Base-by-base conservation (phyloP, 345 rosid genomes). In the Boechera divaricarpa region DNA sequence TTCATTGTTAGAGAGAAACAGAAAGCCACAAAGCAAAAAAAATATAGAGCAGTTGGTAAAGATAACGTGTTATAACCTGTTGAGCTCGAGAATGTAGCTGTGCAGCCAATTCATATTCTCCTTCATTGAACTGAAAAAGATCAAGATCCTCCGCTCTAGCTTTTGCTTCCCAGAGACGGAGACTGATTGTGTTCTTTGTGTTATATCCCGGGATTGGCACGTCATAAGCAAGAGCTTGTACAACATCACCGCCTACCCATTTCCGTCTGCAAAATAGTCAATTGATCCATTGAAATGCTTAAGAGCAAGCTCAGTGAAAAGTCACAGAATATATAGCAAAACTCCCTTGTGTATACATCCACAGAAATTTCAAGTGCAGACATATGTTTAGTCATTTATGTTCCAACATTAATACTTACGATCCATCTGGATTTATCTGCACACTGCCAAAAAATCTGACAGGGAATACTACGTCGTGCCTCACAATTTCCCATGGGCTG, bases 91-190 rank as follows among this genome's bases (percentile, higher is more conserved):
- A 90, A 77, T 88, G 98, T 64, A 89, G 87, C 82, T 85, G 91
- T 31, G 93, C 89, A 55, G 99, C 95, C 77, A 97, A 83, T 80
- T 89, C 98, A 84, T 88, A 92, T 65, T 95, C 91, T 73, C 99
- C 99, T 83, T 92, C 99, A 77, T 95, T 95, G 75, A 95, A 92
- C 71, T 85, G 88, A 76, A 90, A 95, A 47, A 95, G 85, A 83
- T 90, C 80, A 74, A 90, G 90, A 84, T 95, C 91, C 49, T 84
- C 81, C 2, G 94, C 83, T 74, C 87, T 74, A 74, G 90, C 96
- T 84, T 84, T 92, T 79, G 98, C 97, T 79, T 94, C 97, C 98
- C 98, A 94, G 63, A 94, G 89, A 49, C 98, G 98, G 79, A 94
- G 98, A 85, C 97, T 92, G 32, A 86, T 94, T 10, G 98, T 94